Base-by-base conservation (phyloP, 371 early-diverging fungal genomes). In the Actinomortierella wolfii region DNA sequence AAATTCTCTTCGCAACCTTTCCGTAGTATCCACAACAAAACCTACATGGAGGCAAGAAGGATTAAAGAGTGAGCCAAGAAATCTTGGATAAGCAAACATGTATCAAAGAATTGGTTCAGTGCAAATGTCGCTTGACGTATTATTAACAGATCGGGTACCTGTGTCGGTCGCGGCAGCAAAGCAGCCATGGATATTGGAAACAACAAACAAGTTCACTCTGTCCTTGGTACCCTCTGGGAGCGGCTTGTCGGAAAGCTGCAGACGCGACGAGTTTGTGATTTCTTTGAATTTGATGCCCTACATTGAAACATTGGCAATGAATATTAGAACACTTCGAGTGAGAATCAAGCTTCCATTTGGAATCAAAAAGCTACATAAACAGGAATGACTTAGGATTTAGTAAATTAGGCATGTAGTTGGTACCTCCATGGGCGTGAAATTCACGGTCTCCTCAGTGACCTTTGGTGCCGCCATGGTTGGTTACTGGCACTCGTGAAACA, bases 111-210 rank as follows among this genome's bases (percentile, higher is more conserved):
- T 17, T 8, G 45, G 45, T 45, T 17, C 45, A 17, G 5, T 8
- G n/a, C n/a, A n/a, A n/a, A n/a, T n/a, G n/a, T n/a, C n/a, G n/a
- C n/a, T n/a, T n/a, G n/a, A n/a, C n/a, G n/a, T n/a, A n/a, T n/a
- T n/a, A n/a, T n/a, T n/a, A n/a, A n/a, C n/a, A n/a, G n/a, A 11
- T 34, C 4, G 34, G 11, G 34, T 34, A 34, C 34, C 34, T 34
- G 34, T 34, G 34, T 34, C 34, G 11, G 34, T 34, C 4, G 67
- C 74, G n/a, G 67, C 74, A 18, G 67, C 58, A 49, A 74, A 74
- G 41, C 60, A 74, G 13, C 74, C 74, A 29, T 50, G 60, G 14
- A 2, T 59, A 49, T 74, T 67, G 21, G 74, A 74, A 14, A 67
- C 55, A 17, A 29, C 64, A 60, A 74, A 64, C 26, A 74, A 39